A percentile compares a stretch with the other conserved stretches of the same genome.
Conservation (phyloP, 164 flowering plant genomes). For the Vitis labrusca region DNA sequence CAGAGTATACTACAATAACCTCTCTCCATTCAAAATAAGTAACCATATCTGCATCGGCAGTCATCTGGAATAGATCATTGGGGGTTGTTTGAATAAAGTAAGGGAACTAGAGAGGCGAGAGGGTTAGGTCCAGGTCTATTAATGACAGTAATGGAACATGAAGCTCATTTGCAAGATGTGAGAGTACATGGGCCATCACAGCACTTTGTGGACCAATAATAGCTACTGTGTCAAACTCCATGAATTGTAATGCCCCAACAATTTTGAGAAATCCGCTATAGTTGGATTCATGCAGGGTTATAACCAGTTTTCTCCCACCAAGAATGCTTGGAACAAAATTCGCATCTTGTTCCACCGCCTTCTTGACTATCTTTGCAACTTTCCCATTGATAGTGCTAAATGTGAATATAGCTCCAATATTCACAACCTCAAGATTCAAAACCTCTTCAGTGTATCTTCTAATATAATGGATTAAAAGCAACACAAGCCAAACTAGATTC, state of each 20-base stretch:
- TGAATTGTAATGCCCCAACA: slow-evolving; percentile 54
- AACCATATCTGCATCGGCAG: slow-evolving; percentile 60
- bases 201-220: slow-evolving; percentile 62
- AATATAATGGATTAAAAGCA: slow-evolving; percentile 12
- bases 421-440: slow-evolving; percentile 28
- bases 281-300: slow-evolving; percentile 53
- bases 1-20: slow-evolving; percentile 45
- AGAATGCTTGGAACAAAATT: slow-evolving; percentile 59
- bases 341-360: slow-evolving; percentile 64
- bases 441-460: slow-evolving; percentile 14
- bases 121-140: slow-evolving; percentile 61
- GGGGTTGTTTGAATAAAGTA: slow-evolving; percentile 70
- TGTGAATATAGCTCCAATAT: slow-evolving; percentile 66
- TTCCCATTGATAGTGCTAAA: slow-evolving; percentile 42
- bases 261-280: slow-evolving; percentile 59
- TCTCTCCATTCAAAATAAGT: slow-evolving; percentile 51
- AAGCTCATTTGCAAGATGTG: slow-evolving; percentile 65
- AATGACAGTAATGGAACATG: slow-evolving; percentile 59
- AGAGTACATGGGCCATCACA: slow-evolving; percentile 59
- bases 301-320: slow-evolving; percentile 45
- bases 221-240: slow-evolving; percentile 59
- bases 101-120: slow-evolving; percentile 62
- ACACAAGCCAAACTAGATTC: slow-evolving; percentile 24
- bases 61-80: slow-evolving; percentile 56
- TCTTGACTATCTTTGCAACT: slow-evolving; percentile 63